These are phyloP conservation scores for Cryptococcus sp. DNA, from an alignment of 1,284 basidiomycete species.

Conservation along the genomic window DNA sequence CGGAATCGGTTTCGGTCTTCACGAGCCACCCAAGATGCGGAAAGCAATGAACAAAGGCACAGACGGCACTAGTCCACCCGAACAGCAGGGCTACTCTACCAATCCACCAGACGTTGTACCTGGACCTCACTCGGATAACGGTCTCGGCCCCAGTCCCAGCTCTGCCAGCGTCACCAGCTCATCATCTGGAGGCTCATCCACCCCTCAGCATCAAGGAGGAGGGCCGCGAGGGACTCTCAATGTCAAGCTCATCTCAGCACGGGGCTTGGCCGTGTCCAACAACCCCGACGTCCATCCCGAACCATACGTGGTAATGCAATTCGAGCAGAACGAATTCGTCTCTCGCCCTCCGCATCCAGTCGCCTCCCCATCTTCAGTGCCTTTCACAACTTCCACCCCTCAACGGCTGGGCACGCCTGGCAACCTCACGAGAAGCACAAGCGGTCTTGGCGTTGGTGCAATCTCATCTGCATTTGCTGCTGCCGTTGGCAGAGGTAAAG, in stretches of 20 bases:
- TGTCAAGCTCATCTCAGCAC: conserved; percentile 91
- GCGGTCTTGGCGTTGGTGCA: conserved; percentile 64
- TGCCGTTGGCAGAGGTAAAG: conserved; percentile 53
- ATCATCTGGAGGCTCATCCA: conserved; percentile 6
- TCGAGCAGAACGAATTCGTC: conserved; percentile 99
- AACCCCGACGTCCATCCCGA: conserved; percentile 59
- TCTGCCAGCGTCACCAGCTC: background rate
- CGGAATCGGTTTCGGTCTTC: conserved; percentile 50
- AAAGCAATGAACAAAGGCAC: conserved; percentile 43
- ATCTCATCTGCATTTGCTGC: conserved; percentile 60
- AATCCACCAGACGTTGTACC: conserved; percentile 45
- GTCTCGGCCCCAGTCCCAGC: too few relatives aligned
- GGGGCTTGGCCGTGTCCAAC: conserved; percentile 75
- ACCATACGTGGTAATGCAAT: conserved; percentile 96
- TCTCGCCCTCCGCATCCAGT: conserved; percentile 71
- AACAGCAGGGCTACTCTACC: conserved; percentile 19
- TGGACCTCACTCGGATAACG: conserved; percentile 11
- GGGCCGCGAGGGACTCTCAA: conserved; percentile 73
- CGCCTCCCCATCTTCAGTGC: conserved; percentile 39
- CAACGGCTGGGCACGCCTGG: conserved; percentile 39
- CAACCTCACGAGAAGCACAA: conserved; percentile 39
- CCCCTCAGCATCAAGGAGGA: conserved; percentile 11
- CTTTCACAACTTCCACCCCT: conserved; percentile 45
- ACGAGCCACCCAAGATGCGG: conserved; percentile 54
- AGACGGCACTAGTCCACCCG: conserved; percentile 40